A percentile compares a stretch with the other conserved stretches of the same genome.
These are phyloP conservation scores for Torulaspora gathmanii DNA, from an alignment of 805 yeast species.

Conservation along the genomic window DNA sequence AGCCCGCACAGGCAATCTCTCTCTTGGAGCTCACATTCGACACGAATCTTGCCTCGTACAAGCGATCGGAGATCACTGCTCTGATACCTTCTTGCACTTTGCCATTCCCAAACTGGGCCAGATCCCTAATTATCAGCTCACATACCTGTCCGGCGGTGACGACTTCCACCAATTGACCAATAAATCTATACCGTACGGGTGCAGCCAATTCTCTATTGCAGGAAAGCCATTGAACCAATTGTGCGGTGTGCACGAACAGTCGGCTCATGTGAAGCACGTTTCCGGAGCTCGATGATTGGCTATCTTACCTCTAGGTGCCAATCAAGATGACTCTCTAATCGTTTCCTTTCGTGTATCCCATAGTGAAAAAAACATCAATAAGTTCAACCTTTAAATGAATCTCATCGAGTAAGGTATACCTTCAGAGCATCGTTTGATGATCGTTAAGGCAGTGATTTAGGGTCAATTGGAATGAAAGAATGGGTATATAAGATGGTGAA, in stretches of 20 bases:
- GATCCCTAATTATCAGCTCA: conserved; percentile 9
- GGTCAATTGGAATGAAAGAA: neutral
- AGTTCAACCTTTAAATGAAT: conserved; percentile 9
- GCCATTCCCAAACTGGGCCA: conserved; percentile 10
- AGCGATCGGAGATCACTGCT: conserved; percentile 8
- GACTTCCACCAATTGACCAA: conserved; percentile 20
- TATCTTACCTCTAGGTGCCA: neutral
- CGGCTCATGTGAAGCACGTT: conserved; percentile 11
- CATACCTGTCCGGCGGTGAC: conserved; percentile 8
- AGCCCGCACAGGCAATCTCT: conserved; percentile 14
- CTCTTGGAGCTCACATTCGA: neutral
- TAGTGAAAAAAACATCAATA: conserved; percentile 1
- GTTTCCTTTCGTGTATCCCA: conserved; percentile 1
- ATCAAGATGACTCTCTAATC: conserved; percentile 5
- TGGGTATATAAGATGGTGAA: neutral
- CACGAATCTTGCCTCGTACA: conserved; percentile 8
- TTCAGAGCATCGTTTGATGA: neutral
- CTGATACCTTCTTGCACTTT: conserved; percentile 3
- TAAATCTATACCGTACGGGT: conserved; percentile 9
- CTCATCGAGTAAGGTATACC: neutral
- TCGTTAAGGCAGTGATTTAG: neutral
- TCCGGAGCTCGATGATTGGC: neutral
- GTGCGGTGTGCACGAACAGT: conserved; percentile 11
- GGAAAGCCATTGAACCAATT: neutral
- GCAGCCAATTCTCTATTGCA: neutral